These are phyloP conservation scores for Dothiorella sarmentorum DNA, from an alignment of 2,329 filamentous ascomycete genomes.

Conservation along the genomic window DNA sequence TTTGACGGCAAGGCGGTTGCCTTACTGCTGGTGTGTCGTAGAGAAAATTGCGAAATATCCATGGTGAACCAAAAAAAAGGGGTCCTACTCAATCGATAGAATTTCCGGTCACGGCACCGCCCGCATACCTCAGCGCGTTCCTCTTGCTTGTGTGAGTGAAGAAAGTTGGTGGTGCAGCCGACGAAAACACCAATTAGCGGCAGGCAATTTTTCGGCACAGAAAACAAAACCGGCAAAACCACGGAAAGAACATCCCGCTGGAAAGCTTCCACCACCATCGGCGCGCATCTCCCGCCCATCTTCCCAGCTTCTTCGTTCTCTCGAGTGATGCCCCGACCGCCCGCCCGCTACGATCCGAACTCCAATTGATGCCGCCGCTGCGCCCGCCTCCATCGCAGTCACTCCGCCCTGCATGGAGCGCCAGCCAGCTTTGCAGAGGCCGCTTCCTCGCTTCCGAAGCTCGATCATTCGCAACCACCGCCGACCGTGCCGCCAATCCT, in stretches of 20 bases:
- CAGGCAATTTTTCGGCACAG: not conserved
- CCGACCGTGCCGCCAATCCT: not conserved
- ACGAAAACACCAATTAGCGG: not conserved
- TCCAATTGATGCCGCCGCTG: slow-evolving; percentile 45
- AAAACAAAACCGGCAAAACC: not conserved
- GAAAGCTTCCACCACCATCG: not conserved
- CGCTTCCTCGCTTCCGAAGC: not conserved
- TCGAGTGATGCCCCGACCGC: not conserved
- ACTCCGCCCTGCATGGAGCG: slow-evolving; percentile 41
- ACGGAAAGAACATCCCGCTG: slow-evolving; percentile 14
- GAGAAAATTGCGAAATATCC: slow-evolving; percentile 12
- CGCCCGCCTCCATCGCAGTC: slow-evolving; percentile 42
- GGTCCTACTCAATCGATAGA: not conserved
- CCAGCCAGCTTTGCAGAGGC: slow-evolving; percentile 25
- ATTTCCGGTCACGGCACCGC: not conserved
- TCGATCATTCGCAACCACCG: not conserved
- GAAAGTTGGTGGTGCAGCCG: not conserved
- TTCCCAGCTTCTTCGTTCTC: too few relatives aligned
- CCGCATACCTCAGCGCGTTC: not conserved
- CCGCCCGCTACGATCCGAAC: not conserved
- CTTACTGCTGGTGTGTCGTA: slow-evolving; percentile 40
- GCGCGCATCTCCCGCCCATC: too few relatives aligned
- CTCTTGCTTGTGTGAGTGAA: not conserved
- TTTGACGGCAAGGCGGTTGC: slow-evolving; percentile 45
- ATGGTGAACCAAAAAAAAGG: not conserved